Evolutionary conservation across 345 rosid genomes (phyloP).

Genomic region (Citropsis articulata): DNA sequence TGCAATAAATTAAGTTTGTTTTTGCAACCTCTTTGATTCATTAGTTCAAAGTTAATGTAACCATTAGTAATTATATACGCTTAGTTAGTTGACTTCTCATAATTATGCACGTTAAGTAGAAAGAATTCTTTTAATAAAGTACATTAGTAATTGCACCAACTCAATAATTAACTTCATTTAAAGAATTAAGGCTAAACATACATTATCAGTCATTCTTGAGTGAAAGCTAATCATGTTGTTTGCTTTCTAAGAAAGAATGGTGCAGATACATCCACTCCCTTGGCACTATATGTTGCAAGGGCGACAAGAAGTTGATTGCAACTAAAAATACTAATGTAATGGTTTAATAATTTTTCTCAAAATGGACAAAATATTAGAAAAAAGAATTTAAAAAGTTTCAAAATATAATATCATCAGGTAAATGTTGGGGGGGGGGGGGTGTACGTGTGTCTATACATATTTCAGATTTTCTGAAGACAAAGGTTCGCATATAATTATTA

Average conservation of each 20-base stretch:
- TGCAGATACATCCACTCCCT: not conserved
- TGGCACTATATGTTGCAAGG: not conserved
- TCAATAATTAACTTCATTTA: not conserved
- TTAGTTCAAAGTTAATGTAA: not conserved
- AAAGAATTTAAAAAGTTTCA: not conserved
- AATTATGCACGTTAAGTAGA: not conserved
- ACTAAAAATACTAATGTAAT: slow-evolving; percentile 7
- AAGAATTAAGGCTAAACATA: not conserved
- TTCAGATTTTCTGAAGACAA: too few relatives aligned
- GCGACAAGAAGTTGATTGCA: slow-evolving; percentile 11
- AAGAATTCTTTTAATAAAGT: not conserved
- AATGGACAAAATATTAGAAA: not conserved
- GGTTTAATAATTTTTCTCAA: not conserved
- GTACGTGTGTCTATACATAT: too few relatives aligned
- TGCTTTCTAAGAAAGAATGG: slow-evolving; percentile 18
- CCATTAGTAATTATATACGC: not conserved
- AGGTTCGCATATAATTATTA: too few relatives aligned
- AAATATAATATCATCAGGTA: too few relatives aligned
- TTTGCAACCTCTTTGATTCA: not conserved
- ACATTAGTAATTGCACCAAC: slow-evolving; percentile 4
- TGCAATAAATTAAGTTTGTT: not conserved
- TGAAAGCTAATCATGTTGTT: not conserved
- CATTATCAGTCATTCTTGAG: not conserved
- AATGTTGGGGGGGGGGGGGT: too few relatives aligned
- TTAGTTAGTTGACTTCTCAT: slow-evolving; percentile 5